These are phyloP conservation scores for Rubroboletus satanas DNA, from an alignment of 768 basidiomycete species.

Conservation along the genomic window DNA sequence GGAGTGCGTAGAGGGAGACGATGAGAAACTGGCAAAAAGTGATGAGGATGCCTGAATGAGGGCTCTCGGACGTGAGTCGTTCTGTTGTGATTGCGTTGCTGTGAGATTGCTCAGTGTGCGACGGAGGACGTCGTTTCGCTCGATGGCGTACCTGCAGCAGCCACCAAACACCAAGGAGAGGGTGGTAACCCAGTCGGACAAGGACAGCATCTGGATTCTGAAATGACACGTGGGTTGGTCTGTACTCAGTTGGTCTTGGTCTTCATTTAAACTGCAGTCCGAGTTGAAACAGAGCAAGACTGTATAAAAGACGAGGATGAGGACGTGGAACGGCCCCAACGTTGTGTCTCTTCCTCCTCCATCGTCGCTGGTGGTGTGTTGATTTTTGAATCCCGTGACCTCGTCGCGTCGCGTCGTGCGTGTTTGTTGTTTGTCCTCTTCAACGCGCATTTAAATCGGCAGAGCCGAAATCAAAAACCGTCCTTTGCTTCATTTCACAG, in stretches of 20 bases:
- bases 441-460: slow-evolving; percentile 10
- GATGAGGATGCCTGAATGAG: slow-evolving; percentile 74
- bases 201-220: slow-evolving; percentile 10
- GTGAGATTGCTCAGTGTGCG: not conserved
- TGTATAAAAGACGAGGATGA: not conserved
- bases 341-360: no score
- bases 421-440: slow-evolving; percentile 15
- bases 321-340: not conserved
- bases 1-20: slow-evolving; percentile 72
- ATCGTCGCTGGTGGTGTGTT: not conserved
- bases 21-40: slow-evolving; percentile 84
- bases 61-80: slow-evolving; percentile 63
- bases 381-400: slow-evolving; percentile 31
- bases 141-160: slow-evolving; percentile 64
- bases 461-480: not conserved
- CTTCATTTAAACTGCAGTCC: not conserved
- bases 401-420: slow-evolving; percentile 11
- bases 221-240: not conserved
- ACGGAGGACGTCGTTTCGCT: not conserved
- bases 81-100: slow-evolving; percentile 81
- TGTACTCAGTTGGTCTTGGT: not conserved
- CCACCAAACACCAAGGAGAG: slow-evolving; percentile 82
- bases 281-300: not conserved
- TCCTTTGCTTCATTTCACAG: slow-evolving; percentile 17
- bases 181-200: slow-evolving; percentile 54